Percentiles rank a stretch among this genome's conserved stretches.
Conservation (phyloP, 345 rosid genomes). For the Erodium maritimum region DNA sequence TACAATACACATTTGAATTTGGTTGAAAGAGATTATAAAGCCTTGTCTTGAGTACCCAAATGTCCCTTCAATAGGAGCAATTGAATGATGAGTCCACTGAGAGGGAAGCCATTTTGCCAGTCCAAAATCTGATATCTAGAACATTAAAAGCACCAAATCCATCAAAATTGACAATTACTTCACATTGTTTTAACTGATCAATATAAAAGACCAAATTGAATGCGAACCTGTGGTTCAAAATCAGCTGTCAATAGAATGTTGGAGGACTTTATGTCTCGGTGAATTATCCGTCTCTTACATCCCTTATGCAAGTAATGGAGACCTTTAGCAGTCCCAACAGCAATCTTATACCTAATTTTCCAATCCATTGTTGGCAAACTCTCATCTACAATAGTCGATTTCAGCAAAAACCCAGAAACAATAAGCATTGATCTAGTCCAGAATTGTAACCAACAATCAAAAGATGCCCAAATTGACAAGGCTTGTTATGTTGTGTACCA, state of each 20-base stretch:
- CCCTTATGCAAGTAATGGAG: slow-evolving; percentile 82
- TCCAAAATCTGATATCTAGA: slow-evolving; percentile 88
- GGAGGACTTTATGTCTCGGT: slow-evolving; percentile 90
- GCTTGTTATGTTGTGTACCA: too few species aligned
- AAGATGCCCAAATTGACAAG: too few species aligned
- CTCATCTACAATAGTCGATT: slow-evolving; percentile 26
- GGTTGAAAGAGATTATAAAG: background rate
- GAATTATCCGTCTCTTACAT: slow-evolving; percentile 86
- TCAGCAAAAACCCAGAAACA: slow-evolving; percentile 5
- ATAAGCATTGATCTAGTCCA: slow-evolving; percentile 3
- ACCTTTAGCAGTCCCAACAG: slow-evolving; percentile 75
- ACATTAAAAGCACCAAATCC: background rate
- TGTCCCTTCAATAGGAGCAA: slow-evolving; percentile 96
- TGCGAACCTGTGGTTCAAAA: slow-evolving; percentile 53
- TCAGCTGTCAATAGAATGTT: slow-evolving; percentile 70
- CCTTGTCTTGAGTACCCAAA: slow-evolving; percentile 66
- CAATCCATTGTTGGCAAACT: slow-evolving; percentile 44
- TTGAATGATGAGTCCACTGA: slow-evolving; percentile 96
- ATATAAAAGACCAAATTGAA: too few species aligned
- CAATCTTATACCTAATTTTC: slow-evolving; percentile 69
- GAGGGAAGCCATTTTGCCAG: slow-evolving; percentile 98
- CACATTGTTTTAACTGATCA: too few species aligned
- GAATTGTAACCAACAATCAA: background rate
- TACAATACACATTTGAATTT: background rate
- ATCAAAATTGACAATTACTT: background rate